Conservation (phyloP, 179 eudicot species). For the Patellifolia procumbens region DNA sequence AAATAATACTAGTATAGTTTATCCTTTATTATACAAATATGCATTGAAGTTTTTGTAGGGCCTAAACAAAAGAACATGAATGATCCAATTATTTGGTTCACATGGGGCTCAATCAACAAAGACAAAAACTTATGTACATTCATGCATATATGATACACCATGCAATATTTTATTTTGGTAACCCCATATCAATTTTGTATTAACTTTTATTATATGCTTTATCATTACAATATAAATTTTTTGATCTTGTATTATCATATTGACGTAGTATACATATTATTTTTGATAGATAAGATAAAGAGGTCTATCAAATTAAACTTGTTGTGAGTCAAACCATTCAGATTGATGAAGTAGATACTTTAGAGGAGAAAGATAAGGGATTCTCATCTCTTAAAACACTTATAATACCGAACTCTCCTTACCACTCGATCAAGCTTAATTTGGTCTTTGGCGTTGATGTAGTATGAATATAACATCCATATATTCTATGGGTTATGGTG, state of each 20-base stretch:
- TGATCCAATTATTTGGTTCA: slow-evolving; percentile 58
- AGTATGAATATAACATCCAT: not conserved
- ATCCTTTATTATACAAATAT: slow-evolving; percentile 18
- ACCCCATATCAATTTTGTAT: slow-evolving; percentile 12
- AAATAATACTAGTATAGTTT: slow-evolving; percentile 20
- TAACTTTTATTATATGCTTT: not conserved
- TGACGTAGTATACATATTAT: no score
- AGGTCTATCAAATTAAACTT: no score
- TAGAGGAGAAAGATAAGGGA: no score
- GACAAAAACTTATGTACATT: slow-evolving; percentile 28
- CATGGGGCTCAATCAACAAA: slow-evolving; percentile 46
- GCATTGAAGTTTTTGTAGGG: slow-evolving; percentile 46
- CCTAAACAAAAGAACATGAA: slow-evolving; percentile 38
- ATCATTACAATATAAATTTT: not conserved
- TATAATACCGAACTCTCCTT: no score
- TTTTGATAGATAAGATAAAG: no score
- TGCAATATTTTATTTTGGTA: slow-evolving; percentile 1
- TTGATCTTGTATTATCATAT: not conserved
- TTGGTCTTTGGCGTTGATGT: no score
- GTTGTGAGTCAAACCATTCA: no score
- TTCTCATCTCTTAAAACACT: no score
- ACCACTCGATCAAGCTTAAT: no score
- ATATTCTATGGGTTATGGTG: slow-evolving; percentile 26
- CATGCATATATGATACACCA: slow-evolving; percentile 23
- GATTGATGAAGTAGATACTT: no score